Evolutionary conservation across 164 flowering plant genomes (phyloP).

Genomic region (Santalum album): DNA sequence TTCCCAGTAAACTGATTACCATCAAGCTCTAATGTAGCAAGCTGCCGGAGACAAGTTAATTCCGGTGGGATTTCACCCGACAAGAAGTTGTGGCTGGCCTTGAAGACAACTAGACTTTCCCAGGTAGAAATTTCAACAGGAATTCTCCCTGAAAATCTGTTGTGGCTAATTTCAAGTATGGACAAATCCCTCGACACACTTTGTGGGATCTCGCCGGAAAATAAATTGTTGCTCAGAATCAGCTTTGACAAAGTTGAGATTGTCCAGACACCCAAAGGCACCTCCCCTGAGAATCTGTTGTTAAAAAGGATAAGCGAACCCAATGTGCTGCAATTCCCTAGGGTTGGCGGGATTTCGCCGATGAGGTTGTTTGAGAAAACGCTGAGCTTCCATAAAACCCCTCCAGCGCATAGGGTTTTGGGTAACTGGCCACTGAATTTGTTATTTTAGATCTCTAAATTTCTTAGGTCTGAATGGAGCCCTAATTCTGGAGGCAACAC

Average conservation of each 20-base stretch:
- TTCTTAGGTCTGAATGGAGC: conserved; percentile 19
- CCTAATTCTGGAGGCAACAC: conserved; percentile 43
- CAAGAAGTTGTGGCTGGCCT: conserved; percentile 41
- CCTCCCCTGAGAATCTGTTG: conserved; percentile 33
- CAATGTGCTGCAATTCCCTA: conserved; percentile 44
- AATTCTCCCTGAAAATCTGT: conserved; percentile 40
- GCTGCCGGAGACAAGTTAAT: conserved; percentile 28
- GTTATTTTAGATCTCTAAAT: conserved; percentile 30
- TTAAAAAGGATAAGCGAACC: conserved; percentile 23
- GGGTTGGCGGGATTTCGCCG: conserved; percentile 52
- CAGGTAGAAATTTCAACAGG: conserved; percentile 23
- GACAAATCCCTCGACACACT: conserved; percentile 20
- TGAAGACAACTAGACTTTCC: conserved; percentile 24
- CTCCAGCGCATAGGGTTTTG: conserved; percentile 24
- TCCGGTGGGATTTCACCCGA: conserved; percentile 38
- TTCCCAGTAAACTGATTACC: conserved; percentile 53
- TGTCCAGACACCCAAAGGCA: conserved; percentile 44
- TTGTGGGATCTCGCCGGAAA: conserved; percentile 42
- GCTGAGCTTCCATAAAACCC: conserved; percentile 23
- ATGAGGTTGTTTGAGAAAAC: conserved; percentile 46
- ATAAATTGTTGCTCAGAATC: conserved; percentile 26
- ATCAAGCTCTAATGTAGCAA: conserved; percentile 32
- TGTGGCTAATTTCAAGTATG: conserved; percentile 36
- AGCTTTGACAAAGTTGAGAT: conserved; percentile 8
- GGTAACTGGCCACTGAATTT: conserved; percentile 37